Percentiles rank a stretch among this genome's conserved stretches.
Evolutionary conservation across 495 filamentous ascomycete species (phyloP).

Genomic region (Tuber borchii): DNA sequence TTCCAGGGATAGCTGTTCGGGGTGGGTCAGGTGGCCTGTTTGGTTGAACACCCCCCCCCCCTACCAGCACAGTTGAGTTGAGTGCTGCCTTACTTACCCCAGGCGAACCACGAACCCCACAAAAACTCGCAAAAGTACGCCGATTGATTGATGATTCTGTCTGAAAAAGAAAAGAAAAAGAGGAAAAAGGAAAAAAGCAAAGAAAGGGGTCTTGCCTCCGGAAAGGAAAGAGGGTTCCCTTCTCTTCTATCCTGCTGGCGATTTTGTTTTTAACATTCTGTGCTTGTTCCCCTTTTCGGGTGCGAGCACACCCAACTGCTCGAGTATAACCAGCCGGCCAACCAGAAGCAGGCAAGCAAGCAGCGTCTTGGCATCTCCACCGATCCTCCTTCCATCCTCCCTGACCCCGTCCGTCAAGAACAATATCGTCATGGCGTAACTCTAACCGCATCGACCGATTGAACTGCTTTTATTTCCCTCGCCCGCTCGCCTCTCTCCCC

Average conservation of each 20-base stretch:
- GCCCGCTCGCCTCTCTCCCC: background rate
- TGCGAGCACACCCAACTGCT: background rate
- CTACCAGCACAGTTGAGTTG: background rate
- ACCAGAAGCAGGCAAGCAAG: background rate
- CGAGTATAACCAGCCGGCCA: background rate
- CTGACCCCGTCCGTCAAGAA: background rate
- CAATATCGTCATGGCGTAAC: background rate
- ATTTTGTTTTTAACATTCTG: background rate
- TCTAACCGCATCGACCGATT: background rate
- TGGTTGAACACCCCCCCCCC: background rate
- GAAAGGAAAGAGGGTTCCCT: background rate
- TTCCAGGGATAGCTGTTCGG: background rate
- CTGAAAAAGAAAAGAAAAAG: no score
- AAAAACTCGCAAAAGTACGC: conserved; percentile 1
- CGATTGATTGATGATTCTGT: background rate
- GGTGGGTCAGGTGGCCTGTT: background rate
- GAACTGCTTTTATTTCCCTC: background rate
- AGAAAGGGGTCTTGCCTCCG: background rate
- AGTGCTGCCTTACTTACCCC: conserved; percentile 4
- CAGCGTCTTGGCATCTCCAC: background rate
- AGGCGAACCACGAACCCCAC: conserved; percentile 4
- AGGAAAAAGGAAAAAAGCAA: background rate
- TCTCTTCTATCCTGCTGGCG: background rate
- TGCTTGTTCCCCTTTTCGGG: background rate
- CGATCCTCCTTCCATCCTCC: background rate